Conservation (phyloP, 2,329 filamentous ascomycete genomes). For the Colletotrichum incanum region DNA sequence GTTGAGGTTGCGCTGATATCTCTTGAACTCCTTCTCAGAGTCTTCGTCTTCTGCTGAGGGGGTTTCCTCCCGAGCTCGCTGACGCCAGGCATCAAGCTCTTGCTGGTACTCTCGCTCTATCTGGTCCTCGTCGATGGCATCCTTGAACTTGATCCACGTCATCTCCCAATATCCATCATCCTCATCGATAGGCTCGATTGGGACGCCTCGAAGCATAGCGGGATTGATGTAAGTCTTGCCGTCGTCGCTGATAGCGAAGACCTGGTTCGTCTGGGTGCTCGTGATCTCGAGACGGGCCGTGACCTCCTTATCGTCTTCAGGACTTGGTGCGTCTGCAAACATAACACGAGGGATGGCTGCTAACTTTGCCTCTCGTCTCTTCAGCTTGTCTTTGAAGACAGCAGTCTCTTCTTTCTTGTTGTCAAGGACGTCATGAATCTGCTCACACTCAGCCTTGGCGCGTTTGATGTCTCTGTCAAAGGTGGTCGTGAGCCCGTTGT, state of each 20-base stretch:
- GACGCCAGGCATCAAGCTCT: neutral
- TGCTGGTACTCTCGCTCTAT: conserved; percentile 23
- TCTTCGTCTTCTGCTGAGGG: neutral
- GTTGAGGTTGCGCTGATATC: conserved; percentile 46
- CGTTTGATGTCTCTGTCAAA: conserved; percentile 19
- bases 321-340: conserved; percentile 18
- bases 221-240: conserved; percentile 48
- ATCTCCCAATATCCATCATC: conserved; percentile 50
- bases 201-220: conserved; percentile 46
- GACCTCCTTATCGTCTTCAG: conserved; percentile 26
- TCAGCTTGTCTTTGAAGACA: conserved; percentile 5
- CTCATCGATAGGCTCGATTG: conserved; percentile 50
- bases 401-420: conserved; percentile 18
- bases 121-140: conserved; percentile 48
- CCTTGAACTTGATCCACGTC: conserved; percentile 51
- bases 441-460: neutral
- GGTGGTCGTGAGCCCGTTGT: neutral
- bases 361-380: conserved; percentile 19
- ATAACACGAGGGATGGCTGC: conserved; percentile 24
- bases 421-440: conserved; percentile 2
- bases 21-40: conserved; percentile 28
- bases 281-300: conserved; percentile 31
- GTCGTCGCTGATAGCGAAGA: conserved; percentile 44
- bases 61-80: neutral
- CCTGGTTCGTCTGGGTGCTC: conserved; percentile 33